Base-by-base conservation (phyloP, 169 alveolate species). In the Amoebophrya sp. region DNA sequence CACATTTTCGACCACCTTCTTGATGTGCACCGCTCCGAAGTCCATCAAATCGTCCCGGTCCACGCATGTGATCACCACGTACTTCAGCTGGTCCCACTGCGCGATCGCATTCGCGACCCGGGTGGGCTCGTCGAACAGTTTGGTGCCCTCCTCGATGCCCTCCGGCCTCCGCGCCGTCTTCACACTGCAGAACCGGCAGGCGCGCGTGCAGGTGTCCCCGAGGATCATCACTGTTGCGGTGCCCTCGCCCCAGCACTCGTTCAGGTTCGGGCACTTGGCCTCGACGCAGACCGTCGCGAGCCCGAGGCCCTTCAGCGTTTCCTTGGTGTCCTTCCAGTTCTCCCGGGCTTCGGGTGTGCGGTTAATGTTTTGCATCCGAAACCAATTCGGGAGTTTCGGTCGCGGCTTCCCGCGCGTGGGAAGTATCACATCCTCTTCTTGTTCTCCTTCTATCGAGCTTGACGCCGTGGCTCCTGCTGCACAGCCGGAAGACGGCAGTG, bases 201-300 rank as follows among this genome's bases (percentile, higher is more conserved):
- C 96, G 77, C 96, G 88, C 40, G 96, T 95, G 91, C 96, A 95
- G 0, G 96, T 95, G 89, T 95, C 96, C 12, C 96, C 96, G 90
- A 95, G 89, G 39, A 95, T 91, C 96, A 95, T 95, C 32, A 95
- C 91, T 1, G 96, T 95, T 38, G 96, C 96, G 0, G 96, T 95
- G 83, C 96, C 96, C 12, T 94, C 95, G 89, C 94, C 93, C 96
- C 96, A 95, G 88, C 96, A 95, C 91, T 95, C 96, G 0, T 96
- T 96, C 35, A 95, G 94, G 92, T 95, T 95, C 23, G 96, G 96
- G 89, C 96, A 95, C 91, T 95, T 93, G n/a, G 96, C 96, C 92
- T 94, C 95, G 83, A 94, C 95, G 66, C 96, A 95, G 29, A 95
- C 96, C 2, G 83, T 66, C 83, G 83, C 83, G 1, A 66, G 83